Percentiles rank a stretch among this genome's conserved stretches.
Evolutionary conservation across 305 asterid species (phyloP).

Genomic region (Fraxinus sp.): DNA sequence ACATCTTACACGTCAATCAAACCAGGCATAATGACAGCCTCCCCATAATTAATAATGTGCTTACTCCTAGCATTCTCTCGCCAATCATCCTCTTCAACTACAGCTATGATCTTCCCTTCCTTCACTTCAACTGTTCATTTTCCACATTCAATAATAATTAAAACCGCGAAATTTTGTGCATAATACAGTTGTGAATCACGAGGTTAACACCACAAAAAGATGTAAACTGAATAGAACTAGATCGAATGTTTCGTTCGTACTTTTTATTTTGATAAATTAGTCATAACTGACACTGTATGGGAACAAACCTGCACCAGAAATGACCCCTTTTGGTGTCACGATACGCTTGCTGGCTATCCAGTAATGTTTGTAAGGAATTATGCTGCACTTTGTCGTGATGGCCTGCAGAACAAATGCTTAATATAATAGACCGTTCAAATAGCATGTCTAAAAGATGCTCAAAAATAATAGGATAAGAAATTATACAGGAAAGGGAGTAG

Average conservation of each 20-base stretch:
- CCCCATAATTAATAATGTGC: conserved; percentile 65
- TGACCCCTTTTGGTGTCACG: conserved; percentile 62
- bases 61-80: conserved; percentile 39
- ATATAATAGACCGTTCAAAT: background rate
- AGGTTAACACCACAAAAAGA: background rate
- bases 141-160: conserved; percentile 27
- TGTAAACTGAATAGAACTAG: background rate
- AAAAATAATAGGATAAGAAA: background rate
- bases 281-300: background rate
- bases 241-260: background rate
- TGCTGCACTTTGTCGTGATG: conserved; percentile 66
- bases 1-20: conserved; percentile 83
- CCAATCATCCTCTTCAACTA: conserved; percentile 75
- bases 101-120: conserved; percentile 66
- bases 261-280: background rate
- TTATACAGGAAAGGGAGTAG: background rate
- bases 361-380: conserved; percentile 59
- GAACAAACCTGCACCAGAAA: conserved; percentile 87
- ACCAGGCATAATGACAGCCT: conserved; percentile 95
- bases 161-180: background rate
- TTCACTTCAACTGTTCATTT: conserved; percentile 68
- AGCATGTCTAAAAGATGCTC: background rate
- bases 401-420: conserved; percentile 39
- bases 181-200: background rate
- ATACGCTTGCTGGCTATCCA: conserved; percentile 89